Base-by-base conservation (phyloP, 1,284 basidiomycete species). In the Ustilago hordei region DNA sequence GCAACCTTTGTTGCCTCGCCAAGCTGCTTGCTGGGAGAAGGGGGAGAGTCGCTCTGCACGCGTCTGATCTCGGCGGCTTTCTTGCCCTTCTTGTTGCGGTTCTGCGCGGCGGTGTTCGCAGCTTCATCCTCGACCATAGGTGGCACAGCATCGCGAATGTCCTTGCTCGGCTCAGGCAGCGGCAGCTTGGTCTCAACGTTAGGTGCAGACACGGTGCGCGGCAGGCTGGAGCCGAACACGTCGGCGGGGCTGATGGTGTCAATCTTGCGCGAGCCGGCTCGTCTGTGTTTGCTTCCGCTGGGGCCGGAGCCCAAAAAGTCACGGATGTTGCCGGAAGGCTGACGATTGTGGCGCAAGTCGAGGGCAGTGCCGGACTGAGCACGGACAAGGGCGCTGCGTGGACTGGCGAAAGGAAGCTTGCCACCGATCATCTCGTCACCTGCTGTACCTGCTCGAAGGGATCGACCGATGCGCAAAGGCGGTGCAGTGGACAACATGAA, bases 191-290 rank as follows among this genome's bases (percentile, higher is more conserved):
- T 70, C 54, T 59, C 65, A 45, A 61, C 47, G 52, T 45, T 63
- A 13, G 67, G 63, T 12, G 66, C 66, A 12, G 68, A 65, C 6
- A 71, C 45, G 23, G 73, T 63, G 23, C 74, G 74, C 13, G 74
- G 65, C 58, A 77, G 54, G 55, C 66, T 66, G 36, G 75, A 78
- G 28, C 81, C 80, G 52, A 85, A 84, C 39, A 85, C 70, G 47
- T 82, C 83, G 1, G 83, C 80, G 7, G 83, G 83, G 57, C 82
- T 80, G 60, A 85, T 81, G n/a, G 83, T 85, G 41, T 84, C 82
- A 48, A 66, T 53, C 61, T 75, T 78, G 63, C 69, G 69, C 36
- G 74, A 72, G 3, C 56, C 41, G 4, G 60, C 64, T 13, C 75
- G 75, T 56, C 65, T 72, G 66, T 71, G 75, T 39, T 38, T 68